Evolutionary conservation across 352 stramenopile species (phyloP), one percentile per base, ranked within the genome.

Genomic region (Globisporangium lucens): DNA sequence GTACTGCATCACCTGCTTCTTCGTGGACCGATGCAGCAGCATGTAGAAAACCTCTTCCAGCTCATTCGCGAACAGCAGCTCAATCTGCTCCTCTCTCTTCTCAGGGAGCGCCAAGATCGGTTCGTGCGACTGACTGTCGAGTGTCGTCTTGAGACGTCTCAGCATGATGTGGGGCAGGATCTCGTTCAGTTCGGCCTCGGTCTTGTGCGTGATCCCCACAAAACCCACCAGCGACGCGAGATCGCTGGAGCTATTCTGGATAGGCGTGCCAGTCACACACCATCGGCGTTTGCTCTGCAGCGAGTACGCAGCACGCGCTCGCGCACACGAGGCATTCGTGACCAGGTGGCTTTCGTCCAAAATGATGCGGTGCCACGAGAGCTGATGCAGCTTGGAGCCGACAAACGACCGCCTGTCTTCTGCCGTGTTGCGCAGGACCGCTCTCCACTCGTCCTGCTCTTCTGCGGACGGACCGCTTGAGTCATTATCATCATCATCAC

Each of bases 331-430:
- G n/a, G 82, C 75, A 15, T 97, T 97, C 35, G 90, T 88, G 67
- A 97, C 97, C 30, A 94, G 75, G 67, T 97, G 90, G 36, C 85
- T 94, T 68, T 97, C 90, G 67, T 97, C 90, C 36, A 97, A 65
- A 33, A 97, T 93, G 20, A 97, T 74, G 30, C 91, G 82, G 33
- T 94, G 78, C 91, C 91, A 97, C 43, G 78, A 75, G 33, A 95
- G 64, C 58, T 93, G 76, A 62, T 93, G 85, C 22, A 95, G 72
- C 61, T 91, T 93, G 22, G 83, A 92, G 2, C 70, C 79, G 1
- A 83, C 65, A 6, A 77, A 65, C 10, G 73, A 70, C 20, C 73
- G 35, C 36, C 58, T 71, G 27, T 62, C 60, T 35, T 41, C 41
- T 2, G 41, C 58, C 3, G 35, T 58, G 24, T 57, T 72, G 46